phyloP scores from a whole-genome alignment of 768 basidiomycete species.

The Mycena maculata region DNA sequence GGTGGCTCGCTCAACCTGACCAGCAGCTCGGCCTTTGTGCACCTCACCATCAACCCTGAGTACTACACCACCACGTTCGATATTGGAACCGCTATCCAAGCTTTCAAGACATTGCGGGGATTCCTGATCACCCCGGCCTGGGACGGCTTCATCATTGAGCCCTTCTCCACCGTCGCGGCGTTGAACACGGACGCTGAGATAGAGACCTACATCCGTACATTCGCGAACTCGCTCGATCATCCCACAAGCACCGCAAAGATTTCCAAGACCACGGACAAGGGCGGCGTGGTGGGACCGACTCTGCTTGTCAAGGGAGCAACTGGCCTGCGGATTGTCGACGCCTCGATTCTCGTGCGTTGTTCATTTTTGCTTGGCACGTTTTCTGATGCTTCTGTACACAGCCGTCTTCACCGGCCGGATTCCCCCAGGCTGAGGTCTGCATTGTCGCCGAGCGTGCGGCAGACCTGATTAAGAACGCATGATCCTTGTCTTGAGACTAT shows the following conservation, averaged over 20 bases:
- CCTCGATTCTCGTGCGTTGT: slow-evolving; percentile 16
- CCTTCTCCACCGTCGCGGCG: neutral
- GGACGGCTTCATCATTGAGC: slow-evolving; percentile 8
- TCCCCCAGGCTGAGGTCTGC: slow-evolving; percentile 35
- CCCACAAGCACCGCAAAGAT: slow-evolving; percentile 19
- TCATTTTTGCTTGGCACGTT: neutral
- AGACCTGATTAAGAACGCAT: slow-evolving; percentile 31
- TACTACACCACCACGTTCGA: slow-evolving; percentile 26
- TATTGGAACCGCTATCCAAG: slow-evolving; percentile 15
- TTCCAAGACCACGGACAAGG: neutral
- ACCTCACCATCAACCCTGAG: slow-evolving; percentile 27
- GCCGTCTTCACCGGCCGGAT: slow-evolving; percentile 17
- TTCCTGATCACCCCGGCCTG: slow-evolving; percentile 22
- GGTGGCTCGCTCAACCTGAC: slow-evolving; percentile 18
- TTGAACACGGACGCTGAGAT: slow-evolving; percentile 5
- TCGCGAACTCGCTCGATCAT: slow-evolving; percentile 10
- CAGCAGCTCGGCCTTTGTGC: slow-evolving; percentile 15
- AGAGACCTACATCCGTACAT: slow-evolving; percentile 16
- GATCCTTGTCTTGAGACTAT: neutral
- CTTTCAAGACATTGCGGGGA: neutral
- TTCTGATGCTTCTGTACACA: neutral
- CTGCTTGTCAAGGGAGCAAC: slow-evolving; percentile 9
- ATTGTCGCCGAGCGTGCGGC: slow-evolving; percentile 40
- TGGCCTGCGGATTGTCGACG: slow-evolving; percentile 28
- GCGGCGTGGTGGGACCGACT: slow-evolving; percentile 24